Conservation (phyloP, 345 rosid species). For the Passiflora organensis region DNA sequence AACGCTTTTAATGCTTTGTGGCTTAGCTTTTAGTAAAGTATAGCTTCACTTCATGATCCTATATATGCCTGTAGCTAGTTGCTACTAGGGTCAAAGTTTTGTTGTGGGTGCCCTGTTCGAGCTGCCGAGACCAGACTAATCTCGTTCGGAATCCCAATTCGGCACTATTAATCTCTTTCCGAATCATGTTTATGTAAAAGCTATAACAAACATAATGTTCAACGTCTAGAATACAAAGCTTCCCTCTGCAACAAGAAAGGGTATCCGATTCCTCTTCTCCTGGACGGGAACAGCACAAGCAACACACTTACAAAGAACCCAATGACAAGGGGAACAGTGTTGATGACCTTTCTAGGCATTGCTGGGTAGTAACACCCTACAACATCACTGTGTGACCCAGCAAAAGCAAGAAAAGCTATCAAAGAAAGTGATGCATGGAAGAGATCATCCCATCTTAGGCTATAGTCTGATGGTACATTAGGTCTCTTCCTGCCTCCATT, state of each 20-base stretch:
- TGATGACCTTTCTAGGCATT: slow-evolving; percentile 36
- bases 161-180: no score
- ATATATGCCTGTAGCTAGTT: no score
- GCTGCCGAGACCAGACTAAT: no score
- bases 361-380: slow-evolving; percentile 40
- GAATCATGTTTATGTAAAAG: no score
- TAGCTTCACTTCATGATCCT: no score
- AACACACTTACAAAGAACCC: slow-evolving; percentile 36
- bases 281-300: slow-evolving; percentile 42
- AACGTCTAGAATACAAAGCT: slow-evolving; percentile 27
- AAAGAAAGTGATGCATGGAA: slow-evolving; percentile 37
- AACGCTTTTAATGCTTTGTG: no score
- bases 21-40: no score
- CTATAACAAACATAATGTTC: no score
- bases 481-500: slow-evolving; percentile 39
- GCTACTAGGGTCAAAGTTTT: no score
- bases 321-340: slow-evolving; percentile 32
- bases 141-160: no score
- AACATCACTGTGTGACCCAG: slow-evolving; percentile 36
- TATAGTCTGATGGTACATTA: slow-evolving; percentile 32
- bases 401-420: slow-evolving; percentile 37
- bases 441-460: slow-evolving; percentile 40
- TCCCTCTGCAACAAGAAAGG: slow-evolving; percentile 36
- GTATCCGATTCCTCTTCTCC: slow-evolving; percentile 43
- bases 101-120: no score